Base-by-base conservation (phyloP, 2,329 filamentous ascomycete genomes). In the Exophiala oligosperma region DNA sequence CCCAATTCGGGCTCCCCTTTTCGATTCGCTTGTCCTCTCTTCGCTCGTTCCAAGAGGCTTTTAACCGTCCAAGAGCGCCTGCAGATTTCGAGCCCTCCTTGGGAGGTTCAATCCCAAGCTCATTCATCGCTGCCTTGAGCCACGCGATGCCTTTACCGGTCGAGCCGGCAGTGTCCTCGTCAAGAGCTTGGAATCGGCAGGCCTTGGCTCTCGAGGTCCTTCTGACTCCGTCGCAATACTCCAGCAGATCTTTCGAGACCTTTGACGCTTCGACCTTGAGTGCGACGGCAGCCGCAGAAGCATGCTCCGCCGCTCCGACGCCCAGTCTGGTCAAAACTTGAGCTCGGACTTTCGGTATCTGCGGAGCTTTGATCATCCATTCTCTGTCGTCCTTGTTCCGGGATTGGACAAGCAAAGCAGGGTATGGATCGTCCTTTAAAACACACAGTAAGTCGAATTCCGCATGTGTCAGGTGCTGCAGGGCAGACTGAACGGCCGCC, bases 311-410 rank as follows among this genome's bases (percentile, higher is more conserved):
- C 0, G 92, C 91, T 0, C 92, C 91, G 9, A 97, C 81, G 71
- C 92, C 97, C 6, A 97, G 79, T 1, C 93, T 82, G 1, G 92
- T 92, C 69, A 95, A 95, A 1, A 99, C 80, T 68, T 95, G 87
- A 7, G 91, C 91, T 48, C 93, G 86, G 17, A 96, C 92, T 70
- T 93, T 92, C 29, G 92, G 89, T 49, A 97, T 90, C 51, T 91
- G 86, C 0, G 93, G 91, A 0, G 91, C 84, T 68, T 89, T 91
- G 73, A 94, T 95, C 92, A 97, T 97, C 93, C 93, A 99, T 65
- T 97, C 93, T 61, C 84, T 91, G 72, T 92, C 91, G 65, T 88
- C 86, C 53, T 87, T 84, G 70, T 96, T 95, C 49, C 92, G 83
- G 56, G 88, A 85, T 68, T 96, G 90, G 0, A 91, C 86, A 2